Conservation (phyloP, 164 flowering plant genomes). For the Magnolia sinica region DNA sequence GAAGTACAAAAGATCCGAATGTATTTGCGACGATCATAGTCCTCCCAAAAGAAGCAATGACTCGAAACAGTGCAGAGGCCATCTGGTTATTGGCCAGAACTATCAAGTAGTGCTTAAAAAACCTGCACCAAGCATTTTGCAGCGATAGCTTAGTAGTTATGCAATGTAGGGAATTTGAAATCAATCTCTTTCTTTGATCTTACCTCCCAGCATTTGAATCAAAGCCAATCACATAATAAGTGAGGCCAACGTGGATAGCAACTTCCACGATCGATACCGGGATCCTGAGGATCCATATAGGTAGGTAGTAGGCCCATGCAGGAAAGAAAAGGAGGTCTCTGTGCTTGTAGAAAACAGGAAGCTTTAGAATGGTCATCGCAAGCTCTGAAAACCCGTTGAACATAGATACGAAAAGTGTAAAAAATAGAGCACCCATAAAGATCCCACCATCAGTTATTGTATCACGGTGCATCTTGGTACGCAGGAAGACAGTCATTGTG, state of each 20-base stretch:
- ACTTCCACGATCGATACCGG: slow-evolving; percentile 43
- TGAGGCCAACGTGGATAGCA: slow-evolving; percentile 33
- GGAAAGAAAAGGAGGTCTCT: slow-evolving; percentile 52
- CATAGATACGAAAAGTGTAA: slow-evolving; percentile 16
- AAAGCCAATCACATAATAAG: slow-evolving; percentile 54
- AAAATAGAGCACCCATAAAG: slow-evolving; percentile 44
- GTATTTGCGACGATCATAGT: slow-evolving; percentile 13
- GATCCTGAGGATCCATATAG: slow-evolving; percentile 51
- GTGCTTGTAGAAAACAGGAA: slow-evolving; percentile 65
- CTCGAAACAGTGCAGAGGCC: slow-evolving; percentile 47
- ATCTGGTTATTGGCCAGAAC: slow-evolving; percentile 40
- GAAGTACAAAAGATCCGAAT: slow-evolving; percentile 6
- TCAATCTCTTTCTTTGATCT: neutral
- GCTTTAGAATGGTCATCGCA: slow-evolving; percentile 34
- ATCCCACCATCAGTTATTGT: slow-evolving; percentile 33
- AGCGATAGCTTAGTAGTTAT: neutral
- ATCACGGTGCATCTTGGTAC: slow-evolving; percentile 24
- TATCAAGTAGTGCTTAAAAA: slow-evolving; percentile 43
- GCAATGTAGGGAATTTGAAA: neutral
- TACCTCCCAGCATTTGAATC: slow-evolving; percentile 39
- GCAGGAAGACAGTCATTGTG: slow-evolving; percentile 39
- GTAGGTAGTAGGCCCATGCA: slow-evolving; percentile 55
- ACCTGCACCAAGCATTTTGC: slow-evolving; percentile 22
- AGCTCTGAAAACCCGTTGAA: slow-evolving; percentile 52
- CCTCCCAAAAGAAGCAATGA: slow-evolving; percentile 41